Evolutionary conservation across 768 basidiomycete genomes (phyloP).

Genomic region (Panellus pusillus): DNA sequence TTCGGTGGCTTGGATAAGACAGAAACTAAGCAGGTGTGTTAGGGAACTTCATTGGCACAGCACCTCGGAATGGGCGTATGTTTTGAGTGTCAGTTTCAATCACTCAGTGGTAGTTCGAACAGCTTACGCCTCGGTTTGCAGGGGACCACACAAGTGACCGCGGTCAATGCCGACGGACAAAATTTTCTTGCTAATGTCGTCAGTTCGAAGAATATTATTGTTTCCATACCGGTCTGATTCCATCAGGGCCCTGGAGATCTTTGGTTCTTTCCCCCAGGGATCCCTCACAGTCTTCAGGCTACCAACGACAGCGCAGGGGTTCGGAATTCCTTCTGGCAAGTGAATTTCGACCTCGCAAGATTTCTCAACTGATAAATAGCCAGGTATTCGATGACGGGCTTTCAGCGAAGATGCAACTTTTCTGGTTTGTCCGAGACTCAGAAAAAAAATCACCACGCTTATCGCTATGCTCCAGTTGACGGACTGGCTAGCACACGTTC

Average conservation of each 20-base stretch:
- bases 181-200: slow-evolving; percentile 53
- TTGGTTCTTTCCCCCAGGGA: slow-evolving; percentile 59
- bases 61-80: slow-evolving; percentile 54
- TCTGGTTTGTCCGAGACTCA: slow-evolving; percentile 41
- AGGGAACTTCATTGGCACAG: slow-evolving; percentile 59
- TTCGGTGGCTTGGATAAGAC: background rate
- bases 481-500: slow-evolving; percentile 55
- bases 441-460: background rate
- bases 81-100: slow-evolving; percentile 29
- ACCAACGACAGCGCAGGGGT: slow-evolving; percentile 45
- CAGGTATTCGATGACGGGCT: slow-evolving; percentile 52
- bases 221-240: background rate
- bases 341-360: background rate
- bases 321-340: slow-evolving; percentile 52
- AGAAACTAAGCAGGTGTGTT: background rate
- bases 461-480: slow-evolving; percentile 36
- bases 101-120: background rate
- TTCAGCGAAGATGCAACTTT: slow-evolving; percentile 58
- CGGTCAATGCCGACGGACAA: slow-evolving; percentile 47
- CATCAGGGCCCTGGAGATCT: slow-evolving; percentile 46
- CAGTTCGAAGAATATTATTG: slow-evolving; percentile 17
- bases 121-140: slow-evolving; percentile 15
- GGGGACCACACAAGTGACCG: slow-evolving; percentile 49
- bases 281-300: slow-evolving; percentile 57
- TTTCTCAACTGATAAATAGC: background rate